A percentile compares a stretch with the other conserved stretches of the same genome.
Conservation (phyloP, 2,329 filamentous ascomycete species). For the Elsinoe ampelina region DNA sequence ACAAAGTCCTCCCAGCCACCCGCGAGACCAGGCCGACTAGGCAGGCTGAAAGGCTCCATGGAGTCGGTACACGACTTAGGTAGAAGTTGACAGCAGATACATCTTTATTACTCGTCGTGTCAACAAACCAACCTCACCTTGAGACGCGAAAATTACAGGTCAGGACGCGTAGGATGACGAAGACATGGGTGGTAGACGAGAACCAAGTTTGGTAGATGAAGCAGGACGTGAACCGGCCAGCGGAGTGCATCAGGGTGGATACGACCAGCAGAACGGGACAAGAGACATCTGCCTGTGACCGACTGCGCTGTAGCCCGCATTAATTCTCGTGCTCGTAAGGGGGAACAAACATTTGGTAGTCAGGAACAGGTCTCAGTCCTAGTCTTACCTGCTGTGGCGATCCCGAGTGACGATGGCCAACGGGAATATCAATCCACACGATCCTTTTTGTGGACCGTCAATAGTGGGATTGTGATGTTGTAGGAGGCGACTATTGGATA, state of each 20-base stretch:
- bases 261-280: not conserved
- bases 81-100: not conserved
- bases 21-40: not conserved
- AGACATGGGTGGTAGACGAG: not conserved
- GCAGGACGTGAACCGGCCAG: conserved; percentile 1
- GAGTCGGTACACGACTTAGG: not conserved
- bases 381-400: conserved; percentile 1
- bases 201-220: conserved; percentile 12
- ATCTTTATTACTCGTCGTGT: not conserved
- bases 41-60: not conserved
- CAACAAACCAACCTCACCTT: not conserved
- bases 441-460: not conserved
- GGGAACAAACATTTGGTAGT: not conserved
- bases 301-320: too few relatives aligned
- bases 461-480: not conserved
- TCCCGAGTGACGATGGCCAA: not conserved
- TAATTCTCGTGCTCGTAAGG: not conserved
- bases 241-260: conserved; percentile 3
- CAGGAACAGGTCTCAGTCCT: conserved; percentile 12
- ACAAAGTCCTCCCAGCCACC: conserved; percentile 9
- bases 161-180: not conserved
- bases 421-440: conserved; percentile 10
- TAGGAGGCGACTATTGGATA: not conserved
- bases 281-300: not conserved
- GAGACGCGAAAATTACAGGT: conserved; percentile 1